Base-by-base conservation (phyloP, 345 rosid genomes). In the Arabis hirsuta region DNA sequence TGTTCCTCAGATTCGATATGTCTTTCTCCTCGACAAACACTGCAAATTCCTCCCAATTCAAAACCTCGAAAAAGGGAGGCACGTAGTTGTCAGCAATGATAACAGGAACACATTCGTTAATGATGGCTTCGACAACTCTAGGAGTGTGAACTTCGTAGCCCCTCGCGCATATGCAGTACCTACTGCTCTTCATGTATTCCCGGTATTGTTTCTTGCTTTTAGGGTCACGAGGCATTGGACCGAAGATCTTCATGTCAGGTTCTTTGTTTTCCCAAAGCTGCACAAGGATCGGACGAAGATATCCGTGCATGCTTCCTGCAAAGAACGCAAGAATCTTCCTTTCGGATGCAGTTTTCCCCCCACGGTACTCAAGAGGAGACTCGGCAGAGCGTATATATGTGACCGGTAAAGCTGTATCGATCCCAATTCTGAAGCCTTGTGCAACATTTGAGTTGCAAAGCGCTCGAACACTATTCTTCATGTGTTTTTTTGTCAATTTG, bases 91-190 rank as follows among this genome's bases (percentile, higher is more conserved):
- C 96, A 3, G 98, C 84, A 60, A 93, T 87, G 72, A 93, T 90
- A 36, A 93, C 97, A 0, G 95, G 98, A 51, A 93, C 88, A 36
- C 97, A 93, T 75, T 89, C 98, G 7, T 85, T 77, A 16, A 81
- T 71, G 41, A 90, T 84, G 22, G 97, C 89, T 70, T 90, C 97
- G 1, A 93, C 92, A 34, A 93, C 82, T 16, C 97, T 82, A 31
- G 98, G 98, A 0, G 94, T 89, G 82, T 87, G 91, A 43, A 90
- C 97, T 78, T 90, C 92, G 44, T 89, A 89, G 3, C 97, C 98
- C 66, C 88, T 82, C n/a, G 96, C 96, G 45, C 97, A 93, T 20
- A 90, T 77, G 77, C 98, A 93, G 67, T 86, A 93, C 73, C 79
- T 86, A 83, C 96, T 93, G 73, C 88, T 87, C 82, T 93, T 89